Evolutionary conservation across 768 basidiomycete species (phyloP).

Genomic region (Tubosaeta brunneosetosa): DNA sequence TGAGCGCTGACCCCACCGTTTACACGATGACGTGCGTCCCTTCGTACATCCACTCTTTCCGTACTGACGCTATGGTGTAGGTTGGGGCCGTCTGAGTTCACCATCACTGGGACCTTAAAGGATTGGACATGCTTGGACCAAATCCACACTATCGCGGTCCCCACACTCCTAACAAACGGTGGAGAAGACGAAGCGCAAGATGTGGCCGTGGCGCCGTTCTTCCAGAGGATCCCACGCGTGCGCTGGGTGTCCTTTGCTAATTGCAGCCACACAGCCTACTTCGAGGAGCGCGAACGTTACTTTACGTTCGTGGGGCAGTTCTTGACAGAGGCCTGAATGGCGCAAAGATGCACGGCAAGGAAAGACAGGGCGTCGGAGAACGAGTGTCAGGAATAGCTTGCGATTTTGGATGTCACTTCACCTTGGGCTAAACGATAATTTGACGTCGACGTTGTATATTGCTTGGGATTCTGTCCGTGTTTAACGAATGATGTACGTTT

Average conservation of each 20-base stretch:
- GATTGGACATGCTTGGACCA: slow-evolving; percentile 45
- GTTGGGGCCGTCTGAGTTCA: slow-evolving; percentile 32
- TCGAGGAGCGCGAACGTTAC: slow-evolving; percentile 17
- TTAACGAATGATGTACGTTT: too few species aligned
- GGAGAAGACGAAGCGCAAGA: slow-evolving; percentile 38
- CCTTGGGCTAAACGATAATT: too few species aligned
- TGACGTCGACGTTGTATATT: too few species aligned
- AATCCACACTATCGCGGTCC: slow-evolving; percentile 35
- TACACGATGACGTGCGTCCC: slow-evolving; percentile 31
- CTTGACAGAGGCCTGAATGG: slow-evolving; percentile 8
- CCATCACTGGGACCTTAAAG: slow-evolving; percentile 38
- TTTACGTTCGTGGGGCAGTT: slow-evolving; percentile 16
- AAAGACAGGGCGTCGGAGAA: too few species aligned
- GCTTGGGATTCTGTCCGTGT: too few species aligned
- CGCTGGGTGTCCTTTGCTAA: slow-evolving; percentile 34
- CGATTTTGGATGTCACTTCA: too few species aligned
- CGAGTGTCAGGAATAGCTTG: too few species aligned
- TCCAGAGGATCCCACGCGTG: slow-evolving; percentile 28
- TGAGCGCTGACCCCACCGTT: slow-evolving; percentile 31
- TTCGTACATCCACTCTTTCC: neutral
- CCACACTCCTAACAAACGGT: slow-evolving; percentile 39
- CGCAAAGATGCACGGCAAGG: too few species aligned
- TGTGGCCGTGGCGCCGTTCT: slow-evolving; percentile 30
- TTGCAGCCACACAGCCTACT: slow-evolving; percentile 16
- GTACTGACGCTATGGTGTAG: slow-evolving; percentile 2